phyloP scores from a whole-genome alignment of 192 early-diverging fungal species.

The Coemansia sp. region DNA sequence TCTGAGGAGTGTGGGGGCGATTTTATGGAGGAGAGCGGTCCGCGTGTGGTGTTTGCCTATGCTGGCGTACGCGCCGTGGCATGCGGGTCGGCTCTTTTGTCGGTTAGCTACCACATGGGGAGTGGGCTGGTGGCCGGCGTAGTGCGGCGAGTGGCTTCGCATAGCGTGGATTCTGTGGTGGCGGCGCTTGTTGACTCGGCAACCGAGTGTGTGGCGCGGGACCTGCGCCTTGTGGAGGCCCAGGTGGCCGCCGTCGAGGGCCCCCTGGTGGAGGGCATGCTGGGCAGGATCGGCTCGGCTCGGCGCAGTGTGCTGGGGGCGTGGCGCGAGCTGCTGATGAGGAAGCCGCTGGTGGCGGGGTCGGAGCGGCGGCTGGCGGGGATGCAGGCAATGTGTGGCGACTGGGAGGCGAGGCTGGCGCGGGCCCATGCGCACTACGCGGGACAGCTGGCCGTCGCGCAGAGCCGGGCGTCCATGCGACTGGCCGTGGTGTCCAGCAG shows the following conservation, averaged over 20 bases:
- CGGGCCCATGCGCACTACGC: slow-evolving; percentile 79
- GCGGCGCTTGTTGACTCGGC: slow-evolving; percentile 79
- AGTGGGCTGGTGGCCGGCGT: neutral
- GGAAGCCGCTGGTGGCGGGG: slow-evolving; percentile 52
- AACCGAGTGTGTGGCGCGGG: slow-evolving; percentile 69
- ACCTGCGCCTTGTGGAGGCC: slow-evolving; percentile 63
- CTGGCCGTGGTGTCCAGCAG: slow-evolving; percentile 25
- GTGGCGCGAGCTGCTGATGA: slow-evolving; percentile 62
- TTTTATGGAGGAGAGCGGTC: slow-evolving; percentile 17
- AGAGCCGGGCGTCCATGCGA: slow-evolving; percentile 57
- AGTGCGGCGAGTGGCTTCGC: neutral
- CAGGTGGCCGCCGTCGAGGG: slow-evolving; percentile 58
- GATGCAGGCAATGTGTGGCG: slow-evolving; percentile 63
- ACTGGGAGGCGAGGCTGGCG: slow-evolving; percentile 72
- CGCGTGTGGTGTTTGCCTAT: slow-evolving; percentile 4
- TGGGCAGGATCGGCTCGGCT: slow-evolving; percentile 69
- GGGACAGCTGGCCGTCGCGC: slow-evolving; percentile 74
- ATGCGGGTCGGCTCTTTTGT: neutral
- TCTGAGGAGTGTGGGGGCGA: neutral
- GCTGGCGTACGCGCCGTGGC: slow-evolving; percentile 13
- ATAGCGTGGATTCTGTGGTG: slow-evolving; percentile 5
- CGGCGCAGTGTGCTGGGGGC: slow-evolving; percentile 71
- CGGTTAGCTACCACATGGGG: neutral
- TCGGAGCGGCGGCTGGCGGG: slow-evolving; percentile 52
- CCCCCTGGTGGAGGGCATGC: slow-evolving; percentile 61